phyloP scores from a whole-genome alignment of 2,329 filamentous ascomycete genomes.

The Myriosclerotinia scirpicola region DNA sequence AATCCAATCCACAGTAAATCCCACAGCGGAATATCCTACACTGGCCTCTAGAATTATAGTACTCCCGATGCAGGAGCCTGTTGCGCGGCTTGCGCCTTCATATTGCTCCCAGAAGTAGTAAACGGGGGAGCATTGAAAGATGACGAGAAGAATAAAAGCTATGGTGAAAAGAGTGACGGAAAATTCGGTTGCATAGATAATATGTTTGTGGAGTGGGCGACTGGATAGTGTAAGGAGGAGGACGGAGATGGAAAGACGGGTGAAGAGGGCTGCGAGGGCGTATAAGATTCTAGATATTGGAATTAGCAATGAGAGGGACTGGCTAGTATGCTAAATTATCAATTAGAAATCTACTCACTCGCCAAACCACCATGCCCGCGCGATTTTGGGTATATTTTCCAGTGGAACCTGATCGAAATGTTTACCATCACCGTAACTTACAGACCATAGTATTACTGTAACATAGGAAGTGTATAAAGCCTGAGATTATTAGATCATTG shows the following conservation, averaged over 20 bases:
- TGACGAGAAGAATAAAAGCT: constrained; percentile 51
- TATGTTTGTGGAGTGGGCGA: constrained; percentile 46
- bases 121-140: constrained; percentile 55
- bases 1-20: constrained; percentile 49
- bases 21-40: constrained; percentile 52
- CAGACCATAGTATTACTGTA: constrained; percentile 25
- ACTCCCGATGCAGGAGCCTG: constrained; percentile 43
- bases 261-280: constrained; percentile 36
- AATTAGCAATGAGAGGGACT: background rate
- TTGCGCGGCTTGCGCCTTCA: constrained; percentile 22
- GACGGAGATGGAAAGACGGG: constrained; percentile 49
- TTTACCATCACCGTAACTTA: constrained; percentile 32
- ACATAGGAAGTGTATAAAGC: constrained; percentile 31
- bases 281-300: background rate
- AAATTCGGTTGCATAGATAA: constrained; percentile 50
- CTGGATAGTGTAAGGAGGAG: constrained; percentile 54
- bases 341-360: constrained; percentile 46
- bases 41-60: constrained; percentile 52
- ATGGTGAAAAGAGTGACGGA: constrained; percentile 48
- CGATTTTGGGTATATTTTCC: constrained; percentile 28
- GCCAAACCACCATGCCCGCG: constrained; percentile 49
- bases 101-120: constrained; percentile 50
- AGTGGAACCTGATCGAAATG: constrained; percentile 27
- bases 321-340: no score
- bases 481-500: constrained; percentile 22